These are phyloP conservation scores for Naganishia sp. DNA, from an alignment of 1,284 basidiomycete genomes.

Conservation along the genomic window DNA sequence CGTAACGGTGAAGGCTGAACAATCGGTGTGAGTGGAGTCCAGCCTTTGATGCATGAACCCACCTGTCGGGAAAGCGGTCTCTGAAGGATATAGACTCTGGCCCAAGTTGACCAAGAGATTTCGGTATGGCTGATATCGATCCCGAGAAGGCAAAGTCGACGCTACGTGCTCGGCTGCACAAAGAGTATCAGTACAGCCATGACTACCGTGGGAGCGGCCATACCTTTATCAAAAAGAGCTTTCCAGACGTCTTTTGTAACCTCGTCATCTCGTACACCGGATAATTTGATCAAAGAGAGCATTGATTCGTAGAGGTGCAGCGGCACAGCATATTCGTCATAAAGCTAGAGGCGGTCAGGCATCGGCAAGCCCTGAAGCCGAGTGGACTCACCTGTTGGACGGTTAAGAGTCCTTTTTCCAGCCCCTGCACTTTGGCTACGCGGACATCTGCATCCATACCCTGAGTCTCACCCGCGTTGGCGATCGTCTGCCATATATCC, in stretches of 20 bases:
- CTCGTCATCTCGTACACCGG: slow-evolving; percentile 83
- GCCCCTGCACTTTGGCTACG: slow-evolving; percentile 38
- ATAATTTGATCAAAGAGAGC: slow-evolving; percentile 87
- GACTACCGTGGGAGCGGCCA: slow-evolving; percentile 39
- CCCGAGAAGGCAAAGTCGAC: slow-evolving; percentile 4
- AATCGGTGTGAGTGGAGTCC: not conserved
- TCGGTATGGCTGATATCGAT: slow-evolving; percentile 55
- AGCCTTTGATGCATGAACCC: not conserved
- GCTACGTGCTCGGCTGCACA: slow-evolving; percentile 10
- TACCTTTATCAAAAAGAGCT: slow-evolving; percentile 76
- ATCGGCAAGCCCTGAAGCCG: not conserved
- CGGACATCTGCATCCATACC: slow-evolving; percentile 45
- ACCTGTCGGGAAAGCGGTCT: slow-evolving; percentile 72
- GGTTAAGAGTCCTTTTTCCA: slow-evolving; percentile 42
- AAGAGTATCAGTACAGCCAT: too few species aligned
- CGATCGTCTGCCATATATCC: slow-evolving; percentile 63
- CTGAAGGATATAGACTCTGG: slow-evolving; percentile 83
- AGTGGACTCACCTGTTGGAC: slow-evolving; percentile 55
- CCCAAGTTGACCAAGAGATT: slow-evolving; percentile 70
- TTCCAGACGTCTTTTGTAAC: slow-evolving; percentile 85
- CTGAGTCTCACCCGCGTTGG: slow-evolving; percentile 45
- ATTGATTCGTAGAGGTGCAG: slow-evolving; percentile 82
- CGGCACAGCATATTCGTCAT: slow-evolving; percentile 82
- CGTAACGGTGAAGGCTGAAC: slow-evolving; percentile 12
- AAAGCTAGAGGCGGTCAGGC: slow-evolving; percentile 62